phyloP scores from a whole-genome alignment of 495 filamentous ascomycete species.

The Penicillium lividum region DNA sequence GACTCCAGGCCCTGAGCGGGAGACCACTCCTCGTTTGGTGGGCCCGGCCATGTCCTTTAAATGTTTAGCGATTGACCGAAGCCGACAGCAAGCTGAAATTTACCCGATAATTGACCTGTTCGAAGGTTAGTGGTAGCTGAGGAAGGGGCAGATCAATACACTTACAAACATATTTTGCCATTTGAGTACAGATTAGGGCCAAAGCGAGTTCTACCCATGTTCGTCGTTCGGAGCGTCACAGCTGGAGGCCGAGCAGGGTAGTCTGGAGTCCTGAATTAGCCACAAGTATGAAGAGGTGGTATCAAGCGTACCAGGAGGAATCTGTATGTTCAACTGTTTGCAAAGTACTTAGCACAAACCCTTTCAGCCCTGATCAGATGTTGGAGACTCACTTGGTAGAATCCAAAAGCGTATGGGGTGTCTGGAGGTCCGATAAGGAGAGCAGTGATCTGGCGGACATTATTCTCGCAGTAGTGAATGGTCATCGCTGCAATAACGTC shows the following conservation, averaged over 20 bases:
- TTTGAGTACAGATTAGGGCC: slow-evolving; percentile 94
- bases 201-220: slow-evolving; percentile 82
- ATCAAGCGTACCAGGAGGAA: slow-evolving; percentile 32
- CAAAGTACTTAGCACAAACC: background rate
- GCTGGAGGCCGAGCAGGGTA: slow-evolving; percentile 82
- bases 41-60: slow-evolving; percentile 88
- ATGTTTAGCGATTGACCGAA: background rate
- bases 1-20: slow-evolving; percentile 94
- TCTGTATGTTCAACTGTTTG: slow-evolving; percentile 37
- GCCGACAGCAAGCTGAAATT: slow-evolving; percentile 1
- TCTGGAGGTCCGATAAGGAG: slow-evolving; percentile 91
- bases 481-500: slow-evolving; percentile 17
- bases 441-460: slow-evolving; percentile 86
- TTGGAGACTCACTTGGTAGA: slow-evolving; percentile 73
- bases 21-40: slow-evolving; percentile 90
- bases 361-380: no score
- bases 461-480: slow-evolving; percentile 79
- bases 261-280: slow-evolving; percentile 48
- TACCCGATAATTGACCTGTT: slow-evolving; percentile 89
- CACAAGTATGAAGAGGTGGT: background rate
- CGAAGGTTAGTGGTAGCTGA: slow-evolving; percentile 17
- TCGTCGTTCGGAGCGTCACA: slow-evolving; percentile 81
- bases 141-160: background rate
- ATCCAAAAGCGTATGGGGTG: slow-evolving; percentile 95
- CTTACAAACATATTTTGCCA: slow-evolving; percentile 89